Evolutionary conservation across 2,329 filamentous ascomycete species (phyloP), one percentile per base, ranked within the genome.

Genomic region (Fusarium citri): DNA sequence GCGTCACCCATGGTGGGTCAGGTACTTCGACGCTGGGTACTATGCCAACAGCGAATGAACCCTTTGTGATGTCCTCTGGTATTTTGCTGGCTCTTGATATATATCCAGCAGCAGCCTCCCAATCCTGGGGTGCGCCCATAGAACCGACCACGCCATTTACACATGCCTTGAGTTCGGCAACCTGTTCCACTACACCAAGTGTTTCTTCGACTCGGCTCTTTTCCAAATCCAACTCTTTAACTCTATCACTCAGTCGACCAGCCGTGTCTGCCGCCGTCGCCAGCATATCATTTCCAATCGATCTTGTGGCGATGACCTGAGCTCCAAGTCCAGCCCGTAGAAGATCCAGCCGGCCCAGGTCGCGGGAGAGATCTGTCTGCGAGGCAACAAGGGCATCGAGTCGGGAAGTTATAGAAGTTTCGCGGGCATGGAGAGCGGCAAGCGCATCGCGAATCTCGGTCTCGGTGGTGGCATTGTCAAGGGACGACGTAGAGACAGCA

Each of bases 91-190:
- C 94, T 46, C 95, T 89, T 68, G 92, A 89, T 62, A 99, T 87
- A 79, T 98, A 98, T 48, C 88, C 92, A 3, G 96, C 96, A 6
- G 96, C 96, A 5, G 94, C 96, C 80, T 99, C 96, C 96, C 96
- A 99, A 82, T 99, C 96, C 80, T 99, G 96, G 43, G 96, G 94
- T 7, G 94, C 95, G 34, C 95, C 96, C 96, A 99, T 99, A 64
- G 93, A 97, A 20, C 94, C 96, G 26, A 95, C 91, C 14, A 98
- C 94, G 45, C 96, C 96, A 64, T 98, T 89, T 37, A 98, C 93
- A 78, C 96, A 99, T 11, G 96, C 93, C 82, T 98, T 98, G 71
- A 99, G 90, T 84, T 99, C 96, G 8, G 93, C 92, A 16, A 99
- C 95, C 82, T 98, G 94, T 80, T 98, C 95, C 14, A 98, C 96